phyloP scores from a whole-genome alignment of 805 yeast genomes.

The Metschnikowia chrysomelidarum region DNA sequence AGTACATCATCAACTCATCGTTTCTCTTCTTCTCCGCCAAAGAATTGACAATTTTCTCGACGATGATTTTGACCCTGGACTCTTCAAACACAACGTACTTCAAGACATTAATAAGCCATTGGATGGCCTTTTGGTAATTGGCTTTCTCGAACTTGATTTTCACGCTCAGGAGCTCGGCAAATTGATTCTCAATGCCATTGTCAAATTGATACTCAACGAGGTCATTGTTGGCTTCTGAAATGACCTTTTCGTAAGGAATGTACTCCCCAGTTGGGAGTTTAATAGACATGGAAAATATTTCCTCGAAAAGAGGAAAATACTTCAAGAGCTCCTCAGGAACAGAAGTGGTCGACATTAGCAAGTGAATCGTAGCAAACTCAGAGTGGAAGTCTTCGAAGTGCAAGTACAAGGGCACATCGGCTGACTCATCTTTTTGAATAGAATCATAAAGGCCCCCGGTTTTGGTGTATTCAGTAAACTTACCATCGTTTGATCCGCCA shows the following conservation, averaged over 20 bases:
- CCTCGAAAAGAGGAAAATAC: slow-evolving; percentile 60
- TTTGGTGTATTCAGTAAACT: slow-evolving; percentile 28
- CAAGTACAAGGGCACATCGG: slow-evolving; percentile 60
- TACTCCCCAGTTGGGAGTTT: slow-evolving; percentile 55
- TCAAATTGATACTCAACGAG: slow-evolving; percentile 58
- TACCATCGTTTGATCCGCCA: slow-evolving; percentile 47
- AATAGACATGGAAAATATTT: slow-evolving; percentile 73
- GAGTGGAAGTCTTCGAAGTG: slow-evolving; percentile 81
- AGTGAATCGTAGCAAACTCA: slow-evolving; percentile 68
- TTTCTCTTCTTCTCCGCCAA: slow-evolving; percentile 63
- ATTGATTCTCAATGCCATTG: slow-evolving; percentile 56
- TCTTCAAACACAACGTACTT: slow-evolving; percentile 70
- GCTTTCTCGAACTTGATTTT: slow-evolving; percentile 57
- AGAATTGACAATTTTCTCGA: slow-evolving; percentile 59
- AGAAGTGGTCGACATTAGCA: slow-evolving; percentile 55
- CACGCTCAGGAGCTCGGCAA: slow-evolving; percentile 65
- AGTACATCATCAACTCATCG: slow-evolving; percentile 62
- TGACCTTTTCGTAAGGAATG: slow-evolving; percentile 73
- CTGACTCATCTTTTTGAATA: slow-evolving; percentile 33
- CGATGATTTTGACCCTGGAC: slow-evolving; percentile 61
- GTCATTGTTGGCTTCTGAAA: slow-evolving; percentile 68
- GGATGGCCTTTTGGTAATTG: slow-evolving; percentile 66
- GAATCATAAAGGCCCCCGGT: slow-evolving; percentile 23
- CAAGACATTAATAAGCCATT: slow-evolving; percentile 71
- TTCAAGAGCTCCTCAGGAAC: slow-evolving; percentile 56